Evolutionary conservation across 352 stramenopile genomes (phyloP).

Genomic region (Globisporangium abappressorium): DNA sequence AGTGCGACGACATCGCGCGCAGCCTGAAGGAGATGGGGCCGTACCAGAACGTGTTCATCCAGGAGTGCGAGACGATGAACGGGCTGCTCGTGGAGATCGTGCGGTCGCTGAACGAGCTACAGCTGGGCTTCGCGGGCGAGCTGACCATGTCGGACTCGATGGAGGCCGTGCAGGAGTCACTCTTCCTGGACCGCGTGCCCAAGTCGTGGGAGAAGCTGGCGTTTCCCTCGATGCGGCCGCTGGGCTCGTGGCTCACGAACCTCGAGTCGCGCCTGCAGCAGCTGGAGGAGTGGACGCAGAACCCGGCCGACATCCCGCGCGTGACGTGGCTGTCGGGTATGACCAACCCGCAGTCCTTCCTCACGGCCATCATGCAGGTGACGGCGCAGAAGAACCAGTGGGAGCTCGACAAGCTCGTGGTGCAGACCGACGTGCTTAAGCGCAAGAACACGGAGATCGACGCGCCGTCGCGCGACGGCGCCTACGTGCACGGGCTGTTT

Average conservation of each 20-base stretch:
- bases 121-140: constrained; percentile 95
- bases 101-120: constrained; percentile 95
- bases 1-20: constrained; percentile 94
- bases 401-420: constrained; percentile 97
- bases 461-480: constrained; percentile 88
- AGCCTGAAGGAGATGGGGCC: constrained; percentile 93
- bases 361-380: constrained; percentile 97
- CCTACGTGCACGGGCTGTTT: constrained; percentile 93
- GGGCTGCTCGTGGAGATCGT: constrained; percentile 93
- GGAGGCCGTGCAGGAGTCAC: constrained; percentile 92
- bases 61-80: constrained; percentile 98
- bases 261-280: constrained; percentile 91
- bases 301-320: constrained; percentile 94
- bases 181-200: constrained; percentile 93
- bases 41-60: constrained; percentile 97
- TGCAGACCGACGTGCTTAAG: constrained; percentile 96
- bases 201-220: constrained; percentile 93
- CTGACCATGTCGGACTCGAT: constrained; percentile 98
- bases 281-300: constrained; percentile 96
- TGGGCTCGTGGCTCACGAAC: constrained; percentile 94
- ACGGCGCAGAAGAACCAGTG: constrained; percentile 97
- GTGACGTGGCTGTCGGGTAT: constrained; percentile 95
- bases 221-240: constrained; percentile 90
- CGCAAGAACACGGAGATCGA: constrained; percentile 90
- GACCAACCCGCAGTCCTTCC: constrained; percentile 96